A percentile compares a stretch with the other conserved stretches of the same genome.
phyloP scores from a whole-genome alignment of 495 filamentous ascomycete species.

The Hyaloscypha variabilis region DNA sequence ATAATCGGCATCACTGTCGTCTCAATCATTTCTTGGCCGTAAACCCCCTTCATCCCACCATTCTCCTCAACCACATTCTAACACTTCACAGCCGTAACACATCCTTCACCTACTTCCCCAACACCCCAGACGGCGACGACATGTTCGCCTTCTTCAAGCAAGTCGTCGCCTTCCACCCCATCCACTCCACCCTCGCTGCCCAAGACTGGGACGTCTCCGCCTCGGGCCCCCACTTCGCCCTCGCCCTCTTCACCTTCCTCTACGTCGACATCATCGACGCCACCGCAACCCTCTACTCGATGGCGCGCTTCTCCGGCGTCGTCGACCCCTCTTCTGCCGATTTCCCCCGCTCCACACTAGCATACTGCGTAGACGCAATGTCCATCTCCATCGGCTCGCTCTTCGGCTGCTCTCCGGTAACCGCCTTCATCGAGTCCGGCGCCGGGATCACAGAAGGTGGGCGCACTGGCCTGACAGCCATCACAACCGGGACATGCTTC shows the following conservation, averaged over 20 bases:
- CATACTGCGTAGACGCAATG: conserved; percentile 66
- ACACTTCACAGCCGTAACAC: conserved; percentile 57
- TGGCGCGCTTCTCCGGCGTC: conserved; percentile 76
- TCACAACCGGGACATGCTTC: conserved; percentile 73
- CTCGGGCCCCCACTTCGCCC: conserved; percentile 62
- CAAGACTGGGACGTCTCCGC: conserved; percentile 68
- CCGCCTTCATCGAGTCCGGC: conserved; percentile 81
- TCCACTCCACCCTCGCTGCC: conserved; percentile 62
- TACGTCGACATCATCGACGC: conserved; percentile 81
- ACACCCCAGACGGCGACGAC: conserved; percentile 63
- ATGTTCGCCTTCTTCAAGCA: conserved; percentile 79
- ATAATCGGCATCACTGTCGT: conserved; percentile 80
- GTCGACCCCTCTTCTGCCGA: conserved; percentile 57
- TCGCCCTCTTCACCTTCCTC: conserved; percentile 84
- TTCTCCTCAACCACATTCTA: background rate
- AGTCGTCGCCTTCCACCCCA: conserved; percentile 77
- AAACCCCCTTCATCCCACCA: conserved; percentile 25
- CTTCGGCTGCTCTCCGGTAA: conserved; percentile 76
- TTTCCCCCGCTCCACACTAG: conserved; percentile 72
- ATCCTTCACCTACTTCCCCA: conserved; percentile 76
- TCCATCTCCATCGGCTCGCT: conserved; percentile 76
- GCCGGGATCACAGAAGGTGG: conserved; percentile 84
- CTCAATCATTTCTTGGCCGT: conserved; percentile 81
- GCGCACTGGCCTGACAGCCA: conserved; percentile 76
- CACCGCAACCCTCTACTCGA: conserved; percentile 72